These are phyloP conservation scores for Globisporangium nodosum DNA, from an alignment of 352 stramenopile genomes.

Conservation along the genomic window DNA sequence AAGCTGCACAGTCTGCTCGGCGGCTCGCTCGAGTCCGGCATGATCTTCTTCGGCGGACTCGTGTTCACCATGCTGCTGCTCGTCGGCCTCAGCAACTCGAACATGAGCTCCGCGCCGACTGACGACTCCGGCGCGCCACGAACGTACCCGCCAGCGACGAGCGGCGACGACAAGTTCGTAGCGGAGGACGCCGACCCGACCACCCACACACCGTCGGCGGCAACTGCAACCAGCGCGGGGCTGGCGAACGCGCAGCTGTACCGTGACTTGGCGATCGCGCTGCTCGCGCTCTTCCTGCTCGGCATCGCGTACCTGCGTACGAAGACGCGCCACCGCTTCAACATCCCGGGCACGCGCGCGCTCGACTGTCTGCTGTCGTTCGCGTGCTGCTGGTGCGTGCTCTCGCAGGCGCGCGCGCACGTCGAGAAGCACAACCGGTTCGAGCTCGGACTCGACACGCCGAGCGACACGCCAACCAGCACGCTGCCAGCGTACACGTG, in stretches of 20 bases:
- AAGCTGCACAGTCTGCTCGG: conserved; percentile 32
- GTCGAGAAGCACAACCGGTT: conserved; percentile 18
- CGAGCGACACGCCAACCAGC: conserved; percentile 8
- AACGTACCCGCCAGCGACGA: not conserved
- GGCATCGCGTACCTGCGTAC: conserved; percentile 33
- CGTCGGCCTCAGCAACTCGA: conserved; percentile 23
- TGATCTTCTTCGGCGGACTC: conserved; percentile 40
- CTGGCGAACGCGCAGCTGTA: not conserved
- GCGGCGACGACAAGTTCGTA: not conserved
- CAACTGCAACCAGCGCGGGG: too few species aligned
- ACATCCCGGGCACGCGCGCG: conserved; percentile 27
- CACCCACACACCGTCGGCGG: not conserved
- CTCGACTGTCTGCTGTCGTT: conserved; percentile 34
- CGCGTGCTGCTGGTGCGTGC: conserved; percentile 46
- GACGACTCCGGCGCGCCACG: not conserved
- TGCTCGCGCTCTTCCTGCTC: conserved; percentile 30
- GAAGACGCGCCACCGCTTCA: conserved; percentile 33
- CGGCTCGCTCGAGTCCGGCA: conserved; percentile 26
- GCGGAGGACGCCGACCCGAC: not conserved
- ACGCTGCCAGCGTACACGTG: conserved; percentile 16
- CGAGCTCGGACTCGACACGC: conserved; percentile 14
- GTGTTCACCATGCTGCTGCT: conserved; percentile 29
- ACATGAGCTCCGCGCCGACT: not conserved
- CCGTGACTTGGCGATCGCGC: conserved; percentile 13
- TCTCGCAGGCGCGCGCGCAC: conserved; percentile 42